Evolutionary conservation across 306 rosid genomes (phyloP), one percentile per base, ranked within the genome.

Genomic region (Adenanthera pavonina): DNA sequence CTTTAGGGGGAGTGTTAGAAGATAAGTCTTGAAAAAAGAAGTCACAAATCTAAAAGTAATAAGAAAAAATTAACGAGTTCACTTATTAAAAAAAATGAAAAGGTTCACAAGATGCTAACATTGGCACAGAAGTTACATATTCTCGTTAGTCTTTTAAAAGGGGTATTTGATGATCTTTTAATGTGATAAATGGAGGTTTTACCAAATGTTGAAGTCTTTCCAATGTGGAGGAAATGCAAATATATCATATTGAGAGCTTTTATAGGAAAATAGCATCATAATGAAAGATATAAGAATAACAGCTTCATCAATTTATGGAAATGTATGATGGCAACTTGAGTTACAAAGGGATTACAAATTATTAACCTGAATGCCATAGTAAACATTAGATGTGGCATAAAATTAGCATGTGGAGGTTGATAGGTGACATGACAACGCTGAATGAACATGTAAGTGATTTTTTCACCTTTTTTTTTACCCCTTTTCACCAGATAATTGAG

Each of bases 71-170:
- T n/a, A n/a, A n/a, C n/a, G n/a, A n/a, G n/a, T n/a, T n/a, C n/a
- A n/a, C n/a, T n/a, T n/a, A n/a, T n/a, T n/a, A n/a, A n/a, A n/a
- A n/a, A n/a, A n/a, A n/a, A n/a, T n/a, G n/a, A n/a, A n/a, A n/a
- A n/a, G 53, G 67, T 61, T 77, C 68, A 19, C 43, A 20, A 65
- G 81, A 76, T 57, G 48, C n/a, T 76, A 47, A 35, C 16, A 46
- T 59, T 69, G 78, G 48, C 62, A 35, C 40, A 35, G 44, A 43
- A 69, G 35, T 36, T 76, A 11, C 41, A 2, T 12, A 71, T 13
- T 70, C 78, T 69, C 35, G 5, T 61, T 15, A 48, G 51, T 61
- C 35, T 51, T 67, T 2, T 6, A 9, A 19, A 60, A 47, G 30
- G 35, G 15, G 11, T 54, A 40, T 61, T 7, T 52, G 51, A 62